Evolutionary conservation across 2,329 filamentous ascomycete genomes (phyloP), one percentile per base, ranked within the genome.

Genomic region (Aspergillus proliferans): DNA sequence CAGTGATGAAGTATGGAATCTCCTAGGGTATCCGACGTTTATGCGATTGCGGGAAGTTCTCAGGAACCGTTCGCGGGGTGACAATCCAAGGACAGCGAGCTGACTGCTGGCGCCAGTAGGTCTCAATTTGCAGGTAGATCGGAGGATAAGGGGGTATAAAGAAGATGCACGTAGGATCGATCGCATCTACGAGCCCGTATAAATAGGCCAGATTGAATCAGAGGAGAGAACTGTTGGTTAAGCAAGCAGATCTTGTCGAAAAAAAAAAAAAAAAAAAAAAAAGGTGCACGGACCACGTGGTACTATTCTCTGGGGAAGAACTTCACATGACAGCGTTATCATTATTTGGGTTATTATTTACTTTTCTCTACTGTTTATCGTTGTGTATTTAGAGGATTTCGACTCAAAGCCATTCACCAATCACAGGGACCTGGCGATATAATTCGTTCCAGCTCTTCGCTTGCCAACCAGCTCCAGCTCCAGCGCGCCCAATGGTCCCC

Each of bases 401-500:
- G 39, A 22, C 36, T 67, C 59, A 78, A 56, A 76, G 62, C 72
- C 76, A 82, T 47, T 67, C 62, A 1, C 77, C 76, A 47, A 85
- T 62, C 10, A 84, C 57, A 1, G 83, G 83, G 39, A 86, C 74
- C 46, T 74, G 76, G 52, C 68, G 73, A 64, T 84, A 90, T 55
- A 95, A 74, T 45, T 82, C 79, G 71, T 96, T 86, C 69, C 92
- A 95, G 45, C 87, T 77, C 57, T 77, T 85, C 2, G 83, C 88
- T 47, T 95, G 77, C 89, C 90, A 96, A 0, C 89, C 89, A 3
- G 79, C 73, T 1, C 82, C 83, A 52, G 75, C 68, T 0, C 89
- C 90, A 1, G 80, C 87, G 53, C 80, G 77, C 2, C 85, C 89
- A 7, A 95, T 82, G 14, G 95, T 76, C 0, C 87, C 88, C 30